phyloP scores from a whole-genome alignment of 441 rosid species.

The Isatis lusitanica region DNA sequence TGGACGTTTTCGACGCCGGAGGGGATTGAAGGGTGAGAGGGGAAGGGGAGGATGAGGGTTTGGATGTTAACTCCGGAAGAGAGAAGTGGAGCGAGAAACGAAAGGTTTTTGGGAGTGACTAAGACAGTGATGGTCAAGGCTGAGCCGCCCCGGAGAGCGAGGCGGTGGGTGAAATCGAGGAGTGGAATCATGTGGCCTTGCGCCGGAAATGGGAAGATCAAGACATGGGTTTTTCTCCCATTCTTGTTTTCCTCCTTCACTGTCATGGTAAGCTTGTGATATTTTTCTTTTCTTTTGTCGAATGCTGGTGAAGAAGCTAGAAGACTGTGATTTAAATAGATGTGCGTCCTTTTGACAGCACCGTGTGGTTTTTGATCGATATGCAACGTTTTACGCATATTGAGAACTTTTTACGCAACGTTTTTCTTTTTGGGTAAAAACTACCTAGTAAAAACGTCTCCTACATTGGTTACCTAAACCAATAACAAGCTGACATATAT shows the following conservation, averaged over 20 bases:
- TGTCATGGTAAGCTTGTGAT: constrained; percentile 11
- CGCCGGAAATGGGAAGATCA: constrained; percentile 49
- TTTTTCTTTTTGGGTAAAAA: too few species aligned
- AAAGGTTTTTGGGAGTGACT: constrained; percentile 47
- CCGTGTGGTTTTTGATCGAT: too few species aligned
- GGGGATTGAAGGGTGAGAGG: constrained; percentile 31
- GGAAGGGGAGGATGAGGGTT: constrained; percentile 47
- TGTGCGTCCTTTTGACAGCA: too few species aligned
- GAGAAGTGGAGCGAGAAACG: constrained; percentile 40
- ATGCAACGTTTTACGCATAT: too few species aligned
- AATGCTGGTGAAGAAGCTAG: background rate
- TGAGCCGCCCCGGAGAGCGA: constrained; percentile 36
- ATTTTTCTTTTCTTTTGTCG: background rate
- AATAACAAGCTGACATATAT: too few species aligned
- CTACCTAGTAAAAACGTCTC: too few species aligned
- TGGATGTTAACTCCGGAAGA: constrained; percentile 28
- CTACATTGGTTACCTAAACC: too few species aligned
- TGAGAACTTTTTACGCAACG: too few species aligned
- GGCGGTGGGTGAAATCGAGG: constrained; percentile 47
- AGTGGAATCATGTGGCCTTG: constrained; percentile 59
- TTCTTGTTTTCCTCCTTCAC: background rate
- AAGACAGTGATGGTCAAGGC: constrained; percentile 38
- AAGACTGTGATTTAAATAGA: constrained; percentile 6
- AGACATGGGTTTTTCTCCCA: constrained; percentile 35
- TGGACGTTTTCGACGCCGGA: constrained; percentile 39